Base-by-base conservation (phyloP, 2,329 filamentous ascomycete genomes). In the Fusarium udum region DNA sequence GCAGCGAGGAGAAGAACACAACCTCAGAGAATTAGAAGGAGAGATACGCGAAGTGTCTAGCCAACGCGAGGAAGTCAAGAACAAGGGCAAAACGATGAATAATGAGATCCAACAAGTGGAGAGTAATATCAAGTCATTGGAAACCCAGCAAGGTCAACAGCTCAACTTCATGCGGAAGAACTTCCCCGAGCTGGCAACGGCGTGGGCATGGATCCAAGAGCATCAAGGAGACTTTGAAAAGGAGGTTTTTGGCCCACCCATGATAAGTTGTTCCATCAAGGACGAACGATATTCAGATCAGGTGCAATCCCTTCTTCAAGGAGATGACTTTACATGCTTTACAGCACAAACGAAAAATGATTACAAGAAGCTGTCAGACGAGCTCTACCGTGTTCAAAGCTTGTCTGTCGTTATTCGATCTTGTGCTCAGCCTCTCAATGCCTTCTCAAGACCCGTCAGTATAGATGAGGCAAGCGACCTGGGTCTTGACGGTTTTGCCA, bases 201-300 rank as follows among this genome's bases (percentile, higher is more conserved):
- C 91, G 5, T 97, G 94, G 91, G 86, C 91, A 46, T 99, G 95
- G 95, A 87, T 98, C 58, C 88, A 93, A 78, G 81, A 90, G 6
- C 90, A 99, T 79, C 87, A 87, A 67, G 79, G 87, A 61, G 82
- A 88, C 55, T 96, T 98, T 72, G 89, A 93, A 78, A 90, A 92
- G 73, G 87, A 92, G 65, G 91, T 98, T 9, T 94, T 92, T 78
- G 94, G 93, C 0, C 95, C 95, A 11, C 91, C 95, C 0, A 89
- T 96, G 78, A 85, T 97, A 37, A 92, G 89, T 65, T 97, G 95
- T 81, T 93, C 92, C 0, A 84, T 97, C 60, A 95, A 92, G 74
- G 90, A 97, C 75, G 86, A 90, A 40, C 87, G 85, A 61, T 94
- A 93, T 79, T 86, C 87, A 0, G 82, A 89, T 64, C 84, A 87